phyloP scores from a whole-genome alignment of 805 yeast species.

The Dipodascopsis tothii region DNA sequence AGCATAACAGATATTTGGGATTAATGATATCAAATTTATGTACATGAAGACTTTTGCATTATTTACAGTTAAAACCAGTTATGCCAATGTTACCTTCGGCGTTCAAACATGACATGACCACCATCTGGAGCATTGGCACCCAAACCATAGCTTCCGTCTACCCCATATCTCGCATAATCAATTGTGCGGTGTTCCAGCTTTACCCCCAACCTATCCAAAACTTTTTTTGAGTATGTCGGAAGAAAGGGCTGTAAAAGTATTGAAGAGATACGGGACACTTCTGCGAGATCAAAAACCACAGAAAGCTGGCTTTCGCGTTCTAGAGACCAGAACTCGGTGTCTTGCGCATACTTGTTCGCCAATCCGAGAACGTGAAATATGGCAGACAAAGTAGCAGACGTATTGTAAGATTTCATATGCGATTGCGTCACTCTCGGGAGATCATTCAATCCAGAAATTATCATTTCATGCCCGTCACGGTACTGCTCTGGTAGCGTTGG shows the following conservation, averaged over 20 bases:
- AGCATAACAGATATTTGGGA: too few species aligned
- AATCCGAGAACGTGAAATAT: slow-evolving; percentile 48
- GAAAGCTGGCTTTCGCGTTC: slow-evolving; percentile 2
- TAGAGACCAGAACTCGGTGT: slow-evolving; percentile 63
- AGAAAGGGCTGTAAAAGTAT: slow-evolving; percentile 65
- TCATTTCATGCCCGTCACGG: slow-evolving; percentile 4
- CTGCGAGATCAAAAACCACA: slow-evolving; percentile 59
- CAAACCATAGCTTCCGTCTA: slow-evolving; percentile 55
- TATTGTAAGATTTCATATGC: too few species aligned
- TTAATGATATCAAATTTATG: too few species aligned
- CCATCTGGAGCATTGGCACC: slow-evolving; percentile 39
- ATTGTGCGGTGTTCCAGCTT: slow-evolving; percentile 35
- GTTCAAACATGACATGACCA: too few species aligned
- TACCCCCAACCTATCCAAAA: slow-evolving; percentile 62
- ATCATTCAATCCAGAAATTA: neutral
- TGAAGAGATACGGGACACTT: slow-evolving; percentile 58
- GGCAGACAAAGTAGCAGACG: slow-evolving; percentile 47
- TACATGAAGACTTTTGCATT: too few species aligned
- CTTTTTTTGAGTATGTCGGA: slow-evolving; percentile 51
- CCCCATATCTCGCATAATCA: slow-evolving; percentile 45
- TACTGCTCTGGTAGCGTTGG: neutral
- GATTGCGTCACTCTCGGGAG: neutral
- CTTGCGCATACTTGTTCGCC: slow-evolving; percentile 63
- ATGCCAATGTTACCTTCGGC: too few species aligned
- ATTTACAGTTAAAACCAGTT: too few species aligned